These are phyloP conservation scores for Phytophthora multivora DNA, from an alignment of 352 stramenopile genomes.

Conservation along the genomic window DNA sequence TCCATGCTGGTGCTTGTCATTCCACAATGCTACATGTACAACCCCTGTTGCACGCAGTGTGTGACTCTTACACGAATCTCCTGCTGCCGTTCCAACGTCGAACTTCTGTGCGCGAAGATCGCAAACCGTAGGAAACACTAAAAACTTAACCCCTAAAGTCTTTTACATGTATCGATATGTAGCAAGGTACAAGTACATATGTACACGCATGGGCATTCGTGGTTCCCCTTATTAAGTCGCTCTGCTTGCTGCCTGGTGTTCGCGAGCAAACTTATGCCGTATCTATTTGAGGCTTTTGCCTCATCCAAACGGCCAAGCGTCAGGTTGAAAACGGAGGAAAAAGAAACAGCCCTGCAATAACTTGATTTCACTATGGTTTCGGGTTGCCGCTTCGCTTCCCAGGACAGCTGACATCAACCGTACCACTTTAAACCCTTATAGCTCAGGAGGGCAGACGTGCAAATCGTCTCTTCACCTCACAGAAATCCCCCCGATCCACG, in stretches of 20 bases:
- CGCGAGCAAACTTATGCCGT: neutral
- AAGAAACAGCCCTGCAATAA: constrained; percentile 9
- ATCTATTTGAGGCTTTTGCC: constrained; percentile 13
- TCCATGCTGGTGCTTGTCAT: no score
- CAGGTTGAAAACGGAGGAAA: constrained; percentile 29
- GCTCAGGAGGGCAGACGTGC: constrained; percentile 20
- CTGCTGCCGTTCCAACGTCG: no score
- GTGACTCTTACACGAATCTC: no score
- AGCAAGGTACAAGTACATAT: no score
- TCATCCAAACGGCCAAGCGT: constrained; percentile 17
- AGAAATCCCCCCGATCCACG: constrained; percentile 14
- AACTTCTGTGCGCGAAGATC: no score
- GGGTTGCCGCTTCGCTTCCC: constrained; percentile 2
- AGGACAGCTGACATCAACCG: constrained; percentile 11
- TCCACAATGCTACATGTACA: no score
- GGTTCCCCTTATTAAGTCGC: no score
- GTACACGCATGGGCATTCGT: neutral
- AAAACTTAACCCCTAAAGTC: no score
- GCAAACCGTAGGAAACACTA: no score
- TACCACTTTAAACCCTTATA: neutral
- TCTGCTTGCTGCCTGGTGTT: no score
- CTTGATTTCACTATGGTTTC: constrained; percentile 30
- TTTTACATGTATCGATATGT: no score
- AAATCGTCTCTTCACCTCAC: constrained; percentile 7
- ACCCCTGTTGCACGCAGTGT: no score